Evolutionary conservation across 768 basidiomycete genomes (phyloP), one percentile per base, ranked within the genome.

Genomic region (Lentinus brumalis): DNA sequence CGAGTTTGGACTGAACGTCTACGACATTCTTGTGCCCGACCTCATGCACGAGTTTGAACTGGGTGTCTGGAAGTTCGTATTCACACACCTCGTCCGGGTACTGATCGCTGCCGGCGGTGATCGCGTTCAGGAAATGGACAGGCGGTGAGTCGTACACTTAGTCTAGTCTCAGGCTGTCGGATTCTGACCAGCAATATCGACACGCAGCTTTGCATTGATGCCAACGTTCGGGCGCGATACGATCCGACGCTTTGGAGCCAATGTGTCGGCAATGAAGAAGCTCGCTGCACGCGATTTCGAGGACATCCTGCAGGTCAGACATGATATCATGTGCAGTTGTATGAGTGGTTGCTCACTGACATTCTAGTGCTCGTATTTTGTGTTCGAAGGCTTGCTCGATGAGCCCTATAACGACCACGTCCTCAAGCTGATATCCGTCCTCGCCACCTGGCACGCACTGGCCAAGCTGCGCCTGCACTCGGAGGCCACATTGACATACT

Each of bases 391-490:
- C 8, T 49, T 74, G 0, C 55, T 74, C 3, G 53, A 50, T 5
- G 56, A 64, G 1, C 21, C 6, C 7, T 51, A 70, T 35, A 57
- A 73, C 39, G 39, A 53, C 1, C 53, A 64, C 6, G 56, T 80
- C 5, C 65, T 72, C 30, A 66, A 75, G n/a, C 59, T 79, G 0
- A 59, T 81, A 1, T 81, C 73, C 61, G 35, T 50, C 2, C 49
- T 74, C 1, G 71, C 69, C 0, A 59, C 66, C 8, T 78, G 77
- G 78, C 79, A 79, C 64, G 71, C 69, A 0, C 64, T 74, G 10
- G 77, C 75, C 4, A 80, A 80, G 56, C 67, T 80, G 0, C 72
- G 73, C 10, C 53, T 79, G 59, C 79, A 80, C 57, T 76, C 75
- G 0, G 73, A 77, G 7, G 21, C 57, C 2, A 74, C 77, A 3